Evolutionary conservation across 1,284 basidiomycete genomes (phyloP), one percentile per base, ranked within the genome.

Genomic region (Microbotryum silenes-acaulis): DNA sequence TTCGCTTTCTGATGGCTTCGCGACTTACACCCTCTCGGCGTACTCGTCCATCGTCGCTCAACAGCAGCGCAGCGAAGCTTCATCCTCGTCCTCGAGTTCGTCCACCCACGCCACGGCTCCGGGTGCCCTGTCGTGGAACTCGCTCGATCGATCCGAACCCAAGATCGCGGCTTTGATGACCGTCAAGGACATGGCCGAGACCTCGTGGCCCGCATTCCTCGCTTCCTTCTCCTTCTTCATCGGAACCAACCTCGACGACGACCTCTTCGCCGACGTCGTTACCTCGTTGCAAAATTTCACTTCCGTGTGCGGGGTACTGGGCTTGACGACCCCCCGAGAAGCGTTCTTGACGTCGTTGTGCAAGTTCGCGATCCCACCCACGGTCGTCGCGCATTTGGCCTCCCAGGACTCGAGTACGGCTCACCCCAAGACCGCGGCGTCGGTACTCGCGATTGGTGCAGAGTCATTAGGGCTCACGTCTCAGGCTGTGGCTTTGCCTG

Each of bases 171-270:
- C 85, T 23, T 79, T 91, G 7, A 74, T 73, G 8, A 81, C 83
- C 12, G 83, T 89, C 1, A 80, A 82, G 52, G 83, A 80, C 45
- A 92, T 97, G 84, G 82, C 94, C 31, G 86, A 87, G 54, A 83
- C 82, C 47, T 87, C 87, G 0, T 94, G 91, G 88, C 92, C 92
- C 0, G 88, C 90, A 0, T 78, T 97, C 1, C 83, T 97, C 8
- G 91, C 92, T 0, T 87, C 89, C 0, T 78, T 97, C 1, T 89
- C 89, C 0, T 94, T 91, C 75, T 82, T 90, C 68, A 86, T 97
- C 66, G 83, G 85, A 2, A 93, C 93, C 9, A 90, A 92, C 69
- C 81, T 91, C 31, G 88, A 88, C 0, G 89, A 92, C 70, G 85
- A 89, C 57, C 81, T 93, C 6, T 94, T 94, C 72, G 85, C 85